Base-by-base conservation (phyloP, 805 yeast genomes). In the Pichia exigua region DNA sequence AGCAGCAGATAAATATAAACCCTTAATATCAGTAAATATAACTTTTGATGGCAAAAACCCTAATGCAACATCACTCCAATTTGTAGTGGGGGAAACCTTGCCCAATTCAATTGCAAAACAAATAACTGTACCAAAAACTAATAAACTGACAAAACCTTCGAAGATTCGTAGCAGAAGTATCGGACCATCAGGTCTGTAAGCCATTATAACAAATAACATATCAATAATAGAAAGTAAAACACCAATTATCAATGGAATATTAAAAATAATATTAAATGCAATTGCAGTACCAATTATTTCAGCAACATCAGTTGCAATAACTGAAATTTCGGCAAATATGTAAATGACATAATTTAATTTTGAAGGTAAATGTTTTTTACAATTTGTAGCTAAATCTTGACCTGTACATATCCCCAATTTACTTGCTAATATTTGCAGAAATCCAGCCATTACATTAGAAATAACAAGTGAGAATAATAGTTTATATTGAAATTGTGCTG, bases 261-360 rank as follows among this genome's bases (percentile, higher is more conserved):
- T 76, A 64, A 91, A 81, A 43, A 94, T 70, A 51, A 92, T 88
- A 59, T 94, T 89, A 52, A 92, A 74, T 0, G 98, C 85, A 52
- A 92, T 89, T 4, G 98, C 97, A 4, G 97, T 88, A n/a, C 99
- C 99, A 26, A 94, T 92, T 38, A 92, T 96, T 65, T 92, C 98
- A 1, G 99, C 97, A 57, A 94, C 77, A 69, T 92, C 99, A 0
- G 98, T 92, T 2, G 97, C 97, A 43, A 92, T 82, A 53, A 92
- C 92, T 21, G 98, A 95, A 20, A 85, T 70, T 62, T 92, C 98
- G 0, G 97, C 95, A 55, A 91, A 74, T 2, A 82, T 64, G 65
- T 92, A 91, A 24, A 90, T 69, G 30, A 76, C 60, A 42, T 83
- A 59, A 61, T 85, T 86, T 32, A 86, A 61, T 54, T 75, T 75